These are phyloP conservation scores for Daphne laureola DNA, from an alignment of 441 rosid species.

Conservation along the genomic window DNA sequence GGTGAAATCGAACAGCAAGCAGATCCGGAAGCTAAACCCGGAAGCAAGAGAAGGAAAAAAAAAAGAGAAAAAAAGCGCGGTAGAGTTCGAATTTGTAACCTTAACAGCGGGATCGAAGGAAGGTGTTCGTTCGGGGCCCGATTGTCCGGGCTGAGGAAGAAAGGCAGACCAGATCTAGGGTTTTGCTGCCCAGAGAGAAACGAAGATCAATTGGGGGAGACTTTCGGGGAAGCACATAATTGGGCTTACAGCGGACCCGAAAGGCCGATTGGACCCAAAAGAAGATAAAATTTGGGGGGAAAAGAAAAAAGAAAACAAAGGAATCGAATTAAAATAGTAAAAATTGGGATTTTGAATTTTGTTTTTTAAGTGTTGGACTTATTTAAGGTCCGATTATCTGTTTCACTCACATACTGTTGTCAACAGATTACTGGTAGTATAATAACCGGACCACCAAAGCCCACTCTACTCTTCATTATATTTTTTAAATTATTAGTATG, in stretches of 20 bases:
- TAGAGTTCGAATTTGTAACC: conserved; percentile 18
- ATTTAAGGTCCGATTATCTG: too few species aligned
- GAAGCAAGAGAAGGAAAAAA: background rate
- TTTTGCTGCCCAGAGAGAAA: conserved; percentile 14
- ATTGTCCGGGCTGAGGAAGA: conserved; percentile 11
- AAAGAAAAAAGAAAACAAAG: too few species aligned
- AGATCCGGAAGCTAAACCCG: background rate
- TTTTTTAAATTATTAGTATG: too few species aligned
- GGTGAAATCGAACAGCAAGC: background rate
- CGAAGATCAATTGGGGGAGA: background rate
- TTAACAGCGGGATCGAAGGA: background rate
- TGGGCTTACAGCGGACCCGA: conserved; percentile 31
- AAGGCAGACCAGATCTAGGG: conserved; percentile 15
- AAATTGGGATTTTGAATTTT: too few species aligned
- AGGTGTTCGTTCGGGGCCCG: conserved; percentile 15
- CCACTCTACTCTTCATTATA: too few species aligned
- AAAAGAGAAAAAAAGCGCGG: background rate
- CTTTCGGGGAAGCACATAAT: background rate
- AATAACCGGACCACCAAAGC: too few species aligned
- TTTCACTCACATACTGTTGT: too few species aligned
- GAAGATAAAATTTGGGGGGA: background rate
- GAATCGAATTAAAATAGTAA: too few species aligned
- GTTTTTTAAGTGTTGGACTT: too few species aligned
- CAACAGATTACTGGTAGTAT: too few species aligned
- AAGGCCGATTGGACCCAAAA: conserved; percentile 22